Percentiles rank a stretch among this genome's conserved stretches.
These are phyloP conservation scores for Samsoniella hepiali DNA, from an alignment of 2,329 filamentous ascomycete genomes.

Conservation along the genomic window DNA sequence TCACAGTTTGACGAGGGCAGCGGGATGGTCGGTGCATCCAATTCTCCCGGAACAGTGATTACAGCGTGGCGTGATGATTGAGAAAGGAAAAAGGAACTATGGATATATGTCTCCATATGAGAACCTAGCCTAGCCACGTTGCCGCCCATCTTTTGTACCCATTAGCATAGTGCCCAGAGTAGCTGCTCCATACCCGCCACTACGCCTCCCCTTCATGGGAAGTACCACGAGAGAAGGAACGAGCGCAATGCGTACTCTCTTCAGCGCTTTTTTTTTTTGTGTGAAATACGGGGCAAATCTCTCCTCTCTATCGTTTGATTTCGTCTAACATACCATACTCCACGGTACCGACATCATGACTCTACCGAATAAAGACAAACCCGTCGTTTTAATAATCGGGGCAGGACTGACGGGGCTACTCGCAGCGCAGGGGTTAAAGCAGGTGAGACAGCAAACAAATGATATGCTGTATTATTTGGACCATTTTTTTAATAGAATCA, in stretches of 20 bases:
- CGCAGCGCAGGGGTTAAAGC: slow-evolving; percentile 35
- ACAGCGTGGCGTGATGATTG: not conserved
- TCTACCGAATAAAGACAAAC: not conserved
- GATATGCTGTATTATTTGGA: not conserved
- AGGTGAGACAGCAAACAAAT: slow-evolving; percentile 25
- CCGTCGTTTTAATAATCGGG: slow-evolving; percentile 26
- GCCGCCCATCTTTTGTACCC: not conserved
- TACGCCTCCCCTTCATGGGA: not conserved
- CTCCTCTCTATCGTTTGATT: not conserved
- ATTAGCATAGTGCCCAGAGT: not conserved
- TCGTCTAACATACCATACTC: not conserved
- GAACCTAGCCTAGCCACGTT: not conserved
- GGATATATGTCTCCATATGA: not conserved
- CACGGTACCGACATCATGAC: not conserved
- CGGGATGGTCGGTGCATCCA: not conserved
- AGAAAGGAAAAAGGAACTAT: not conserved
- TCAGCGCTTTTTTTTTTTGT: not conserved
- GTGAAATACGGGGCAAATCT: not conserved
- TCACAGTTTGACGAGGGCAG: not conserved
- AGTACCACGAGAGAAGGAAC: not conserved
- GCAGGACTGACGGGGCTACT: slow-evolving; percentile 38
- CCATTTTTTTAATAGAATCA: slow-evolving; percentile 16
- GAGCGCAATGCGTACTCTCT: not conserved
- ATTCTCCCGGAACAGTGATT: not conserved
- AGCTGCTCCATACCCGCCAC: slow-evolving; percentile 1